A percentile compares a stretch with the other conserved stretches of the same genome.
Evolutionary conservation across 2,329 filamentous ascomycete genomes (phyloP).

Genomic region (Microdochium bolleyi): DNA sequence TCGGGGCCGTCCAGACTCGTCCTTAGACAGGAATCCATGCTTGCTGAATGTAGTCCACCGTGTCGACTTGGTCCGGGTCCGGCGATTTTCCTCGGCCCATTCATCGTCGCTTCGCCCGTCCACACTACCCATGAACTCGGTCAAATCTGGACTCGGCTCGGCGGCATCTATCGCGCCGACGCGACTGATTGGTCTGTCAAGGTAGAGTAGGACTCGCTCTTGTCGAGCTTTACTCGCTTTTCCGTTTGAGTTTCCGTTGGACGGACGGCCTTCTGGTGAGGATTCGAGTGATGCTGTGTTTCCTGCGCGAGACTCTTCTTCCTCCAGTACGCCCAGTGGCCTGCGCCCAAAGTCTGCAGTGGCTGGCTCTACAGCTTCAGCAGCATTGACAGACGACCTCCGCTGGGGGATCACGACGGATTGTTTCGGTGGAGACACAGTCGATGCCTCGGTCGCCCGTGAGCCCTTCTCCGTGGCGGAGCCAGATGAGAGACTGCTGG

Average conservation of each 20-base stretch:
- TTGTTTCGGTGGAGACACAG: slow-evolving; percentile 31
- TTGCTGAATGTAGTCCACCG: neutral
- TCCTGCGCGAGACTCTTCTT: slow-evolving; percentile 1
- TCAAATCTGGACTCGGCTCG: slow-evolving; percentile 13
- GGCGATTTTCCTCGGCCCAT: neutral
- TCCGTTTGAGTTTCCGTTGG: slow-evolving; percentile 5
- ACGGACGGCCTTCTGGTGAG: slow-evolving; percentile 1
- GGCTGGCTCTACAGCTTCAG: neutral
- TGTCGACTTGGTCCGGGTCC: neutral
- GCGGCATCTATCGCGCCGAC: slow-evolving; percentile 14
- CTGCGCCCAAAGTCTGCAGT: neutral
- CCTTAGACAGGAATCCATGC: neutral
- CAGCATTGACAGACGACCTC: neutral
- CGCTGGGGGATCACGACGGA: slow-evolving; percentile 1
- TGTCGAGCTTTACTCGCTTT: slow-evolving; percentile 12
- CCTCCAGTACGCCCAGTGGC: neutral
- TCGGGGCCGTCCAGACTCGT: neutral
- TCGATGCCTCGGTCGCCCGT: slow-evolving; percentile 10
- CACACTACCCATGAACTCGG: slow-evolving; percentile 1
- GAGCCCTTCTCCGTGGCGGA: neutral
- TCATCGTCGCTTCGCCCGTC: neutral
- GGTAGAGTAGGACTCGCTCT: slow-evolving; percentile 21
- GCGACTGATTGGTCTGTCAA: slow-evolving; percentile 18
- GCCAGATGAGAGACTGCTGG: neutral
- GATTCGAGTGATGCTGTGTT: slow-evolving; percentile 1